Evolutionary conservation across 2,329 filamentous ascomycete genomes (phyloP).

Genomic region (Zelopaecilomyces penicillatus): DNA sequence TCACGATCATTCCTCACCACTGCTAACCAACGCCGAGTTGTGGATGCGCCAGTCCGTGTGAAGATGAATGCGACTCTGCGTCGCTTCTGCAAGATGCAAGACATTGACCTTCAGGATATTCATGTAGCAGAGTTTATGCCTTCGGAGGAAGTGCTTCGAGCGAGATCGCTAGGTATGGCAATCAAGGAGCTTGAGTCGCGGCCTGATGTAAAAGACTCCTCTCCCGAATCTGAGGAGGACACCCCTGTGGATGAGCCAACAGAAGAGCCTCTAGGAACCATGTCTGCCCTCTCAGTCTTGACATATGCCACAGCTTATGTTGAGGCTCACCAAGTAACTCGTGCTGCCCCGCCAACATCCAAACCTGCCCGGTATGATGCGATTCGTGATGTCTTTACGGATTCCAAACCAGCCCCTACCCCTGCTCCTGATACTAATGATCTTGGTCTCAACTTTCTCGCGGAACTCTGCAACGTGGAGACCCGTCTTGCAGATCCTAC

Average conservation of each 20-base stretch:
- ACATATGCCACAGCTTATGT: conserved; percentile 24
- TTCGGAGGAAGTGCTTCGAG: conserved; percentile 24
- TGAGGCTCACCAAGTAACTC: conserved; percentile 19
- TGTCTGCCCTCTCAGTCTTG: conserved; percentile 23
- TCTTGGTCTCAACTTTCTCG: conserved; percentile 24
- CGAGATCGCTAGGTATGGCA: conserved; percentile 28
- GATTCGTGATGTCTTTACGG: conserved; percentile 34
- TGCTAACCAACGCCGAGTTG: conserved; percentile 24
- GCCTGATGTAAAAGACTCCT: conserved; percentile 18
- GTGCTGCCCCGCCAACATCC: conserved; percentile 16
- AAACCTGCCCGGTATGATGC: conserved; percentile 28
- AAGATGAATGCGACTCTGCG: conserved; percentile 27
- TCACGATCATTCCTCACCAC: conserved; percentile 36
- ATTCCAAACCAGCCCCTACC: conserved; percentile 23
- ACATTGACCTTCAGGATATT: conserved; percentile 26
- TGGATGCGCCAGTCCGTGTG: conserved; percentile 24
- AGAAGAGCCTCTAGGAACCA: conserved; percentile 16
- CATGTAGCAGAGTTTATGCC: conserved; percentile 24
- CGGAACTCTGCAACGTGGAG: conserved; percentile 26
- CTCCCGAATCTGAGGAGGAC: conserved; percentile 19
- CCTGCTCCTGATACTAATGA: conserved; percentile 17
- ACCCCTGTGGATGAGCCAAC: conserved; percentile 13
- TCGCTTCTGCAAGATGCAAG: conserved; percentile 29
- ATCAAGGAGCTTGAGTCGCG: conserved; percentile 23
- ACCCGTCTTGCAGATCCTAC: conserved; percentile 16